These are phyloP conservation scores for Papiliotrema terrestris DNA, from an alignment of 1,284 basidiomycete species.

Conservation along the genomic window DNA sequence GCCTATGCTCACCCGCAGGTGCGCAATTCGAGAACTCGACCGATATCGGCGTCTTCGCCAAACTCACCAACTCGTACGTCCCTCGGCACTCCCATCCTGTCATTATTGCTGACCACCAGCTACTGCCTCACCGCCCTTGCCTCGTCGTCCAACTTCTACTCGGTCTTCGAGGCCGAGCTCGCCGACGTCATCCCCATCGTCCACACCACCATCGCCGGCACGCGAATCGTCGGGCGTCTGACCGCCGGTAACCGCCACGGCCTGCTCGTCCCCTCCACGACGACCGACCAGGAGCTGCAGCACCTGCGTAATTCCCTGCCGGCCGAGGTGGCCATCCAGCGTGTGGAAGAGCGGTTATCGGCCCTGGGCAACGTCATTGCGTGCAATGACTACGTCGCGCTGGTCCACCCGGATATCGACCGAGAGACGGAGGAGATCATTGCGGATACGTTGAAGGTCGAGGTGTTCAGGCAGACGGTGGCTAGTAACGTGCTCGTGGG, in stretches of 20 bases:
- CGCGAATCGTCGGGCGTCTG: constrained; percentile 87
- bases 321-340: constrained; percentile 84
- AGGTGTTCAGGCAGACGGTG: constrained; percentile 97
- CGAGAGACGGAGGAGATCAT: constrained; percentile 99
- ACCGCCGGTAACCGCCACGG: constrained; percentile 96
- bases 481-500: constrained; percentile 97
- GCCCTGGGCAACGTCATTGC: constrained; percentile 98
- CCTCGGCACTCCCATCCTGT: background rate
- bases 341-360: constrained; percentile 92
- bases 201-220: constrained; percentile 93
- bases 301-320: constrained; percentile 96
- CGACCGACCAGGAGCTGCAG: constrained; percentile 97
- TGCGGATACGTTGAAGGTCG: constrained; percentile 97
- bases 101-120: constrained; percentile 43
- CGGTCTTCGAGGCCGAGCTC: constrained; percentile 91
- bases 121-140: constrained; percentile 91
- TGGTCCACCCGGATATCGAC: constrained; percentile 96
- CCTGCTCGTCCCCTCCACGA: constrained; percentile 89
- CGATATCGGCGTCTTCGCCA: constrained; percentile 91
- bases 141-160: constrained; percentile 97
- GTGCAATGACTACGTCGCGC: constrained; percentile 95
- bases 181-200: constrained; percentile 93
- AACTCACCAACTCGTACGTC: constrained; percentile 75
- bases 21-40: constrained; percentile 95
- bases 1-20: constrained; percentile 53